Conservation (phyloP, 805 yeast species). For the Starmerella lactis-condensi region DNA sequence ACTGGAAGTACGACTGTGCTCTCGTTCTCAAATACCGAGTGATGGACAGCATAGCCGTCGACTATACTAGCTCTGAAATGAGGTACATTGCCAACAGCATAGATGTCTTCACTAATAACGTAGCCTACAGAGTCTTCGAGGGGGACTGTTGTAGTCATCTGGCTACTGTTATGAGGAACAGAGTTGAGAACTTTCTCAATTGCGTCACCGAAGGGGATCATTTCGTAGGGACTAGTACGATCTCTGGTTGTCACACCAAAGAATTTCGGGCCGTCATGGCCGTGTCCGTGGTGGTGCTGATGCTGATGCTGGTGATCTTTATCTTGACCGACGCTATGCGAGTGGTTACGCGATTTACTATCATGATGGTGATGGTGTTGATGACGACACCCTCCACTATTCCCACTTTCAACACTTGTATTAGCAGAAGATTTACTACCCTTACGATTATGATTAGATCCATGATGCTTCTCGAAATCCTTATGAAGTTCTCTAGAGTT, state of each 20-base stretch:
- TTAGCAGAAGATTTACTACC: neutral
- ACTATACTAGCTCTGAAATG: slow-evolving; percentile 37
- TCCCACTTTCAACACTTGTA: neutral
- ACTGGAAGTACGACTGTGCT: slow-evolving; percentile 24
- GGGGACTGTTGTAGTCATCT: slow-evolving; percentile 17
- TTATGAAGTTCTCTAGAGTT: slow-evolving; percentile 29
- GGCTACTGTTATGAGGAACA: slow-evolving; percentile 24
- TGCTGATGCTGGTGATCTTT: neutral
- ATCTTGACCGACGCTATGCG: neutral
- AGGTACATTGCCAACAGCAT: slow-evolving; percentile 28
- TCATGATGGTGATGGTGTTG: neutral
- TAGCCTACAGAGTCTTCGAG: slow-evolving; percentile 24
- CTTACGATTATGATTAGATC: too few species aligned
- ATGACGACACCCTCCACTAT: neutral
- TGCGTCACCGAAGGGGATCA: slow-evolving; percentile 29
- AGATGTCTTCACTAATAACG: slow-evolving; percentile 28
- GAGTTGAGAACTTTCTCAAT: slow-evolving; percentile 20
- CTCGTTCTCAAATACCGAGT: slow-evolving; percentile 26
- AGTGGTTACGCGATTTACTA: neutral
- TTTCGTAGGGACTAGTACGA: slow-evolving; percentile 33
- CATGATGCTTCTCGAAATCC: too few species aligned
- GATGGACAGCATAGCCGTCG: slow-evolving; percentile 36
- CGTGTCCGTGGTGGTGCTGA: too few species aligned
- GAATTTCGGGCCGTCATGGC: slow-evolving; percentile 22
- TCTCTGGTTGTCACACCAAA: slow-evolving; percentile 31